These are phyloP conservation scores for Acanthamoeba culbertsoni DNA, from an alignment of 208 protist genomes.

Conservation along the genomic window DNA sequence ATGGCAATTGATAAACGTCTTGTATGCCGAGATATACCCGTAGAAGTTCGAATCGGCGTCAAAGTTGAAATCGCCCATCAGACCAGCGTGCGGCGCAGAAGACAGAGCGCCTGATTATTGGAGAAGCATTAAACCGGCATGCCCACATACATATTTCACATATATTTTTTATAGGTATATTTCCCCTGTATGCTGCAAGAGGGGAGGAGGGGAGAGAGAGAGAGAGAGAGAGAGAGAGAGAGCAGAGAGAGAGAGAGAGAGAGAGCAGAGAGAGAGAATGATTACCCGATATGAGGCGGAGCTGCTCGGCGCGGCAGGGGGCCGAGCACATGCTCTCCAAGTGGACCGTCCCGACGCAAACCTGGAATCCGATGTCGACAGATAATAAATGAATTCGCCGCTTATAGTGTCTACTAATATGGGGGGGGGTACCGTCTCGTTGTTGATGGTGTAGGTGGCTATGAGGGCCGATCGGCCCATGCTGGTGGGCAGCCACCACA, in stretches of 20 bases:
- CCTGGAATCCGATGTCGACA: neutral
- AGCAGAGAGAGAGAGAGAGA: too few species aligned
- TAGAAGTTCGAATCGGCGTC: neutral
- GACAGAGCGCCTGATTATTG: neutral
- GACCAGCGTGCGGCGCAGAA: neutral
- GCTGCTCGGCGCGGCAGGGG: neutral
- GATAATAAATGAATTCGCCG: neutral
- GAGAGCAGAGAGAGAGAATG: too few species aligned
- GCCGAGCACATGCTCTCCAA: slow-evolving; percentile 36
- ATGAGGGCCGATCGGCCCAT: neutral
- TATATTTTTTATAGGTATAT: too few species aligned
- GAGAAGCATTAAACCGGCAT: neutral
- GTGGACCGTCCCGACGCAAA: neutral
- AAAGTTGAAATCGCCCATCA: slow-evolving; percentile 59
- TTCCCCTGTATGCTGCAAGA: too few species aligned
- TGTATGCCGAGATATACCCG: too few species aligned
- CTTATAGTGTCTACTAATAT: neutral
- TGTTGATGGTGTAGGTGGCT: neutral
- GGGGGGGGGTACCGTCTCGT: neutral
- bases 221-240: too few species aligned
- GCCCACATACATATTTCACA: neutral
- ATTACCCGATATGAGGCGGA: neutral
- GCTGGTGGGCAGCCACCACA: neutral
- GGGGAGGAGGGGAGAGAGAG: too few species aligned
- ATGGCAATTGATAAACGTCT: too few species aligned